Base-by-base conservation (phyloP, 371 early-diverging fungal species). In the Mucor lusitanicus region DNA sequence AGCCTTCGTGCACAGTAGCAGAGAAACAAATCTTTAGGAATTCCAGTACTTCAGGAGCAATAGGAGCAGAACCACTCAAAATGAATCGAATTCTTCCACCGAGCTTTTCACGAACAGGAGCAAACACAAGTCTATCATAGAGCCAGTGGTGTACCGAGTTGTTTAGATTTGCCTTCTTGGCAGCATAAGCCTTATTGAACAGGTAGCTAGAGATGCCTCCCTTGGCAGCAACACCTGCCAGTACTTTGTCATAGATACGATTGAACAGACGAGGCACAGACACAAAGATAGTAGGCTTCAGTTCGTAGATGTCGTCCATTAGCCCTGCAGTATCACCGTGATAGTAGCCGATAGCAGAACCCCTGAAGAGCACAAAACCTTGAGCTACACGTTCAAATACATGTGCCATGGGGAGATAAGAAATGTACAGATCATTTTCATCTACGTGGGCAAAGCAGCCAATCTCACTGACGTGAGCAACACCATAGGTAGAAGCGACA, bases 231-330 rank as follows among this genome's bases (percentile, higher is more conserved):
- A 99, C 95, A 71, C 96, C 96, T 30, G 93, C 87, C 87, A 99
- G 88, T 55, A 61, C 93, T 70, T 91, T 95, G 77, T 97, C 96
- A 75, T 97, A 95, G 73, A 99, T 94, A n/a, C 96, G 85, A 79
- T 97, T 98, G 75, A 95, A 94, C 25, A 99, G 88, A 57, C 99
- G 89, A 17, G 99, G 99, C 8, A 99, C 99, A 9, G 94, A 90
- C 23, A 90, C 88, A 74, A 99, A 94, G 92, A 98, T 70, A 11
- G 95, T 93, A 7, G 99, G 99, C 25, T 89, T 84, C 65, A 96
- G 85, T 68, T 94, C 97, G 67, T 90, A 85, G 74, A 97, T 90
- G 84, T 99, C 99, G 35, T 97, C 97, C 67, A 57, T 54, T 27
- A 68, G 13, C 7, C 30, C 39, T 46, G 44, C 28, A 25, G 46